Evolutionary conservation across 108 stramenopile species (phyloP).

Genomic region (Nitzschia putrida): DNA sequence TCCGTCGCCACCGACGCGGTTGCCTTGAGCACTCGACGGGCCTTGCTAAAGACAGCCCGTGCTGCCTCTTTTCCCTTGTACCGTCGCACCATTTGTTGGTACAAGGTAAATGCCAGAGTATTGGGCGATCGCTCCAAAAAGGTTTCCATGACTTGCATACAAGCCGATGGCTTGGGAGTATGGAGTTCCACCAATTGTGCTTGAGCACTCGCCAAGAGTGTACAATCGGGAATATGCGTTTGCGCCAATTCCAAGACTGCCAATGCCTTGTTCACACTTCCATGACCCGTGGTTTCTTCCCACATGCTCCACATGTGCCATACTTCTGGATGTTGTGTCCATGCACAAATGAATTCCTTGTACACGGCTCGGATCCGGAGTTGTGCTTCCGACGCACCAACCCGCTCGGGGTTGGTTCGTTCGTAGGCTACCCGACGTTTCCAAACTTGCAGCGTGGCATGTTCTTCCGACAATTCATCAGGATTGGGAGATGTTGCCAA

Average conservation of each 20-base stretch:
- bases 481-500: conserved; percentile 72
- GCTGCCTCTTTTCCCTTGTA: conserved; percentile 75
- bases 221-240: conserved; percentile 67
- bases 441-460: conserved; percentile 63
- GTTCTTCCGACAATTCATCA: conserved; percentile 62
- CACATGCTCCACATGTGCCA: conserved; percentile 91
- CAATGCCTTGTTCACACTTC: conserved; percentile 54
- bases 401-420: conserved; percentile 87
- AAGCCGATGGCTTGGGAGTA: conserved; percentile 23
- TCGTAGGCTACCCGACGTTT: conserved; percentile 76
- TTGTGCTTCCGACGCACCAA: conserved; percentile 53
- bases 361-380: conserved; percentile 66
- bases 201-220: conserved; percentile 70
- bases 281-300: conserved; percentile 54
- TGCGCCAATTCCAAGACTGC: conserved; percentile 71
- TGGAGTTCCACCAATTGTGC: conserved; percentile 69
- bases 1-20: not conserved
- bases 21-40: conserved; percentile 56
- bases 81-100: conserved; percentile 72
- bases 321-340: conserved; percentile 78
- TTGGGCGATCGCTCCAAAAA: conserved; percentile 64
- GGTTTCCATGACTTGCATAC: conserved; percentile 62
- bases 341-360: conserved; percentile 74
- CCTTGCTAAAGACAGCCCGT: conserved; percentile 70
- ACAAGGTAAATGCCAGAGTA: conserved; percentile 74